Conservation (phyloP, 139 green algal genomes). For the Ulvella scutata region DNA sequence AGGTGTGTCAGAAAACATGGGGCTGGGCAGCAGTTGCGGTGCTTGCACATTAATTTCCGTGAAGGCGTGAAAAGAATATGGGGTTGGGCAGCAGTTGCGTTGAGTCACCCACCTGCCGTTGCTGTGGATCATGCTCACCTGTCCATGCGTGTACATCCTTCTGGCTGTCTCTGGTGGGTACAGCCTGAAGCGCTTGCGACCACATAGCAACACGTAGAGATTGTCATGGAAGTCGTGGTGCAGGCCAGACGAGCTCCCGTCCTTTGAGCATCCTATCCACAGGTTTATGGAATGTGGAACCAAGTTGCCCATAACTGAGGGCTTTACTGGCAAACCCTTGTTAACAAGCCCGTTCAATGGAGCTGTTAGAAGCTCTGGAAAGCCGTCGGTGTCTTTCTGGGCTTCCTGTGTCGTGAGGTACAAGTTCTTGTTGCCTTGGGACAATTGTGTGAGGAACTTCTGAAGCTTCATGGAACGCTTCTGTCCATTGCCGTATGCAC, state of each 20-base stretch:
- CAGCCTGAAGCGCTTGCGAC: slow-evolving; percentile 66
- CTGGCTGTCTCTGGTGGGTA: slow-evolving; percentile 35
- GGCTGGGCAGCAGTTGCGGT: too few relatives aligned
- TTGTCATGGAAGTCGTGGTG: slow-evolving; percentile 91
- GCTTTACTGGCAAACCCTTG: slow-evolving; percentile 35
- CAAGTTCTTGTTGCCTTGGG: neutral
- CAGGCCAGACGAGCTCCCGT: slow-evolving; percentile 46
- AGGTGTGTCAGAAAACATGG: too few relatives aligned
- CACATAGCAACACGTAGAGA: slow-evolving; percentile 67
- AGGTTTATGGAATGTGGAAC: slow-evolving; percentile 55
- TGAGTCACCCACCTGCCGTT: slow-evolving; percentile 67
- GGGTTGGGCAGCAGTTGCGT: too few relatives aligned
- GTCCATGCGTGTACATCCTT: slow-evolving; percentile 55
- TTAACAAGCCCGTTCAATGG: slow-evolving; percentile 28
- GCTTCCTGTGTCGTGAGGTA: slow-evolving; percentile 16
- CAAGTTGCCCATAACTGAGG: slow-evolving; percentile 36
- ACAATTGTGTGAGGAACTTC: neutral
- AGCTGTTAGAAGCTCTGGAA: slow-evolving; percentile 31
- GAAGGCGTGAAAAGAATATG: too few relatives aligned
- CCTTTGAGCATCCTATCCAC: slow-evolving; percentile 35
- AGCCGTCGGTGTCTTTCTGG: slow-evolving; percentile 22
- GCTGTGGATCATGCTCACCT: slow-evolving; percentile 24
- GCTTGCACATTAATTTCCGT: too few relatives aligned
- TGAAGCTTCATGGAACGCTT: neutral
- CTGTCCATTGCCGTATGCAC: neutral